Evolutionary conservation across 129 eudicot species (phyloP).

Genomic region (Pseudognaphalium luteoalbum): DNA sequence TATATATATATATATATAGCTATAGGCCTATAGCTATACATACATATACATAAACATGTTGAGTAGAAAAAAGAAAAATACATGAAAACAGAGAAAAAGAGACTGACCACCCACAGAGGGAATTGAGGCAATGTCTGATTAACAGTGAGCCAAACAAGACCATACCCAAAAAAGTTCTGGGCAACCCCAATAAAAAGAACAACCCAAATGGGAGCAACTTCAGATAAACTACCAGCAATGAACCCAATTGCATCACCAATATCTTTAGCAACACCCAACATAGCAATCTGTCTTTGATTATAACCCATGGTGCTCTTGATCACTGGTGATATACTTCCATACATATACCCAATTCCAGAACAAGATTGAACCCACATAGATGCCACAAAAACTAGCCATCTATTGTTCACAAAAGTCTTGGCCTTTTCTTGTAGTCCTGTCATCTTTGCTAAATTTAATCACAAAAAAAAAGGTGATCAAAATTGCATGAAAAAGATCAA

Average conservation of each 20-base stretch:
- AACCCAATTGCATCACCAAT: conserved; percentile 73
- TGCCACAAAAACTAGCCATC: conserved; percentile 79
- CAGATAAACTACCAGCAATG: conserved; percentile 63
- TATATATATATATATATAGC: too few species aligned
- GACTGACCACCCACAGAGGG: conserved; percentile 74
- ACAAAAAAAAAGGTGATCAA: conserved; percentile 16
- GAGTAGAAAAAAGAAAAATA: neutral
- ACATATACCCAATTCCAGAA: conserved; percentile 71
- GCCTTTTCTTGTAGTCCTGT: conserved; percentile 31
- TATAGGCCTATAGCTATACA: neutral
- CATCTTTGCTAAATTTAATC: conserved; percentile 32
- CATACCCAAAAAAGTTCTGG: conserved; percentile 75
- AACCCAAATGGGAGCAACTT: conserved; percentile 66
- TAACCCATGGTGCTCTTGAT: conserved; percentile 67
- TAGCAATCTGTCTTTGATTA: conserved; percentile 64
- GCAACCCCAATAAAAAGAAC: conserved; percentile 61
- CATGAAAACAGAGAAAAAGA: conserved; percentile 14
- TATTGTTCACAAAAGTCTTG: conserved; percentile 43
- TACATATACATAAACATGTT: neutral
- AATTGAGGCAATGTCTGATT: conserved; percentile 45
- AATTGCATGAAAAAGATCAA: conserved; percentile 15
- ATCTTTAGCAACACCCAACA: conserved; percentile 77
- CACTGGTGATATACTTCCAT: conserved; percentile 76
- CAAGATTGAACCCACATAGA: conserved; percentile 84
- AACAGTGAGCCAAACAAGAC: conserved; percentile 71